Evolutionary conservation across 768 basidiomycete genomes (phyloP).

Genomic region (Dioszegia crocea): DNA sequence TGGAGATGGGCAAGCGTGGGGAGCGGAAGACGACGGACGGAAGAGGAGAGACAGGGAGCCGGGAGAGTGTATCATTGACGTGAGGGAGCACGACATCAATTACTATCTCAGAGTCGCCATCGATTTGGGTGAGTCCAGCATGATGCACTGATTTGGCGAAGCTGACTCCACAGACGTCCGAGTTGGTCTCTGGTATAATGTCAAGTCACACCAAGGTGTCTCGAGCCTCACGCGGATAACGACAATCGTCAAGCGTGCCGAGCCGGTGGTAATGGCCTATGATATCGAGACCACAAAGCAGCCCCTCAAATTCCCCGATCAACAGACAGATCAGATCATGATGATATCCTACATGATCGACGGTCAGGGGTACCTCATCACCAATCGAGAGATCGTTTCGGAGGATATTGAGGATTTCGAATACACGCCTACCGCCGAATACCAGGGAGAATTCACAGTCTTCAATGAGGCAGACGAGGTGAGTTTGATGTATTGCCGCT

Average conservation of each 20-base stretch:
- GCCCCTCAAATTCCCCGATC: conserved; percentile 99
- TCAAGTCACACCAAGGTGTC: conserved; percentile 75
- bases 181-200: conserved; percentile 94
- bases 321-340: conserved; percentile 95
- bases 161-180: conserved; percentile 63
- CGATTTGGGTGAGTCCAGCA: conserved; percentile 63
- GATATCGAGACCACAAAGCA: conserved; percentile 99
- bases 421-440: conserved; percentile 96
- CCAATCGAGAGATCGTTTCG: conserved; percentile 92
- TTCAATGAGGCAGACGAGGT: conserved; percentile 95
- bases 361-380: conserved; percentile 88
- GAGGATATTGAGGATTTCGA: conserved; percentile 99
- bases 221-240: conserved; percentile 66
- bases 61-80: conserved; percentile 86
- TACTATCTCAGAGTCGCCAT: conserved; percentile 99
- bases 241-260: conserved; percentile 93
- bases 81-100: conserved; percentile 92
- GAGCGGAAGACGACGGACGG: conserved; percentile 47
- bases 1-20: conserved; percentile 51
- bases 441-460: conserved; percentile 90
- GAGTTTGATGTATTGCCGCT: conserved; percentile 16
- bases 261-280: conserved; percentile 97
- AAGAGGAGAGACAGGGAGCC: conserved; percentile 63
- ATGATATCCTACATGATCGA: conserved; percentile 99
- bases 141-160: neutral